A percentile compares a stretch with the other conserved stretches of the same genome.
Evolutionary conservation across 768 basidiomycete genomes (phyloP).

Genomic region (Trametes cinnabarina): DNA sequence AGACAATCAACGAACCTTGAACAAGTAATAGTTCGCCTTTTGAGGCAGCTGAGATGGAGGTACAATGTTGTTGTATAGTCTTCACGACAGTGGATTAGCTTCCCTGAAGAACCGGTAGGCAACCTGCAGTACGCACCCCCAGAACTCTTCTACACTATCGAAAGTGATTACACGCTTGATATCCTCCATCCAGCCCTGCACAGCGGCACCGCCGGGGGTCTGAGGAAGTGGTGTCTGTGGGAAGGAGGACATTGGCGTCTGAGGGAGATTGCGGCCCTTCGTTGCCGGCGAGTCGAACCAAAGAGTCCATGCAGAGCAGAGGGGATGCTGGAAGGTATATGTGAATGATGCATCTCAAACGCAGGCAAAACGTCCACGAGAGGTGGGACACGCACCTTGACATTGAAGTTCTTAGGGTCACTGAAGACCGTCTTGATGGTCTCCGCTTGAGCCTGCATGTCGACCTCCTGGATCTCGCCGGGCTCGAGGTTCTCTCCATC

Average conservation of each 20-base stretch:
- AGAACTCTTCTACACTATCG: conserved; percentile 98
- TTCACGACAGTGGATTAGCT: conserved; percentile 33
- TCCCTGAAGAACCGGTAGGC: neutral
- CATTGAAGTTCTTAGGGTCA: conserved; percentile 90
- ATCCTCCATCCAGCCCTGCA: conserved; percentile 97
- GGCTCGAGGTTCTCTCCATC: conserved; percentile 48
- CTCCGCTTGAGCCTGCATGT: conserved; percentile 81
- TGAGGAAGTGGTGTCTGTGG: conserved; percentile 77
- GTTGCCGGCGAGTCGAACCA: conserved; percentile 97
- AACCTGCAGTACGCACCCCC: conserved; percentile 68
- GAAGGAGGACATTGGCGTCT: conserved; percentile 75
- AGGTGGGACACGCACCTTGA: conserved; percentile 63
- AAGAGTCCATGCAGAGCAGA: conserved; percentile 93
- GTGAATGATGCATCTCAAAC: too few species aligned
- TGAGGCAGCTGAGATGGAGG: conserved; percentile 89
- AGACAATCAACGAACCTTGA: conserved; percentile 66
- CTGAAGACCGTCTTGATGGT: conserved; percentile 90
- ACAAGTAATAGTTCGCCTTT: conserved; percentile 99
- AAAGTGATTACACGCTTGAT: conserved; percentile 96
- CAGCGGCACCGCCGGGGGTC: conserved; percentile 72
- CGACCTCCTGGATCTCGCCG: conserved; percentile 84
- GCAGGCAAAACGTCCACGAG: too few species aligned
- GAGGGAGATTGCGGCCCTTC: conserved; percentile 85
- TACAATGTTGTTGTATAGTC: conserved; percentile 95
- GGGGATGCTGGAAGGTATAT: conserved; percentile 65